These are phyloP conservation scores for Metschnikowia peoriensis DNA, from an alignment of 805 yeast genomes.

Conservation along the genomic window DNA sequence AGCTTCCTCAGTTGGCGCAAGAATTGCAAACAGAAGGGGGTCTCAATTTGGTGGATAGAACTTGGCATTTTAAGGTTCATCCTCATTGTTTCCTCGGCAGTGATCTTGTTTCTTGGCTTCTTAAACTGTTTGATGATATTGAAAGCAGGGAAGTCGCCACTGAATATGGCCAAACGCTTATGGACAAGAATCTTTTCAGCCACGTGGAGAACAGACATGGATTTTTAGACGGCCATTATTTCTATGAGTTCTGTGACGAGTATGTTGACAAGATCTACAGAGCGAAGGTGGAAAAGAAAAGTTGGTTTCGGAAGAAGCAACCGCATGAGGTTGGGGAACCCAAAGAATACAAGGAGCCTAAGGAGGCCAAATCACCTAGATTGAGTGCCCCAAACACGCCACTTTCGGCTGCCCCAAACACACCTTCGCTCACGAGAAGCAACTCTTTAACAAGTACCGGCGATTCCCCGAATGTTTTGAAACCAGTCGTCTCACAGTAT, in stretches of 20 bases:
- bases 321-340: slow-evolving; percentile 1
- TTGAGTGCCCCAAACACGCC: slow-evolving; percentile 7
- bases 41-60: slow-evolving; percentile 67
- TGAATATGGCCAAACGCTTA: slow-evolving; percentile 70
- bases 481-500: slow-evolving; percentile 14
- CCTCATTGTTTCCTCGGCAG: slow-evolving; percentile 78
- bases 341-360: background rate
- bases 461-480: slow-evolving; percentile 7
- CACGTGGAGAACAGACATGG: slow-evolving; percentile 85
- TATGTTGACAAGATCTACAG: slow-evolving; percentile 38
- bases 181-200: slow-evolving; percentile 67
- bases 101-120: slow-evolving; percentile 83
- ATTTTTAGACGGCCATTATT: slow-evolving; percentile 90
- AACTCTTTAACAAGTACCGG: slow-evolving; percentile 23
- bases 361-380: slow-evolving; percentile 5
- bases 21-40: slow-evolving; percentile 67
- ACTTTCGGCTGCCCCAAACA: slow-evolving; percentile 2
- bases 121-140: slow-evolving; percentile 75
- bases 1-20: slow-evolving; percentile 52
- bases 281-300: slow-evolving; percentile 14
- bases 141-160: slow-evolving; percentile 82
- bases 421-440: slow-evolving; percentile 19
- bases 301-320: slow-evolving; percentile 35
- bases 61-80: slow-evolving; percentile 88
- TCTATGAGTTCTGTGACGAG: slow-evolving; percentile 67